Conservation (phyloP, 2,329 filamentous ascomycete genomes). For the Bipolaris oryzae region DNA sequence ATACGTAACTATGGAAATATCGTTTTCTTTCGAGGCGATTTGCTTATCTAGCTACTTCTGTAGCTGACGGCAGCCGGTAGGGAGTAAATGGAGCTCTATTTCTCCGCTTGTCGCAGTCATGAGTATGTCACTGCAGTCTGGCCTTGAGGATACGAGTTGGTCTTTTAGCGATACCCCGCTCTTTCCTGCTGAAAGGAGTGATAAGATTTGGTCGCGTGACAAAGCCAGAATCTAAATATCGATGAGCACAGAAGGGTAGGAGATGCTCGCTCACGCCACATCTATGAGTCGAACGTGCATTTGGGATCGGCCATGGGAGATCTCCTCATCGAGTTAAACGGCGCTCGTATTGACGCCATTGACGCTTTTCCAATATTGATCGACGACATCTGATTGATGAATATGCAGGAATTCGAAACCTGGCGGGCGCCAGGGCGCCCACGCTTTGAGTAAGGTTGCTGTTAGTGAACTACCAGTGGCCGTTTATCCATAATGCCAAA, state of each 20-base stretch:
- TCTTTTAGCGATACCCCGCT: background rate
- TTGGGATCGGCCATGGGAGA: conserved; percentile 29
- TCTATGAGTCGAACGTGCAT: conserved; percentile 16
- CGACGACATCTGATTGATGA: conserved; percentile 30
- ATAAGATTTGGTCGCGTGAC: conserved; percentile 5
- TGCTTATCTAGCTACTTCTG: too few species aligned
- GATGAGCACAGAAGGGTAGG: conserved; percentile 8
- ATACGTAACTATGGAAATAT: too few species aligned
- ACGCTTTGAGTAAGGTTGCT: conserved; percentile 23
- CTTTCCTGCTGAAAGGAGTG: background rate
- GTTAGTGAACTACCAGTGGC: conserved; percentile 17
- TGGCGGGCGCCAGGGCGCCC: conserved; percentile 28
- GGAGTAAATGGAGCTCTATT: too few species aligned
- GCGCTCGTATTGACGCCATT: background rate
- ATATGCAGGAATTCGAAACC: conserved; percentile 27
- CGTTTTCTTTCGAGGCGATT: too few species aligned
- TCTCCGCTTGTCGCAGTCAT: background rate
- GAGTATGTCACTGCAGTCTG: background rate
- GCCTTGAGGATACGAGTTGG: too few species aligned
- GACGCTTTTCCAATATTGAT: conserved; percentile 14
- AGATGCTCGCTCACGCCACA: conserved; percentile 17
- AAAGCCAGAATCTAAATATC: background rate
- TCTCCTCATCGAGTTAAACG: conserved; percentile 29
- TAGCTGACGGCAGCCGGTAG: too few species aligned
- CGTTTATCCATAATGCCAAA: conserved; percentile 30